Conservation (phyloP, 225 moss, liverwort and hornwort genomes). For the Rhytidiadelphus loreus region DNA sequence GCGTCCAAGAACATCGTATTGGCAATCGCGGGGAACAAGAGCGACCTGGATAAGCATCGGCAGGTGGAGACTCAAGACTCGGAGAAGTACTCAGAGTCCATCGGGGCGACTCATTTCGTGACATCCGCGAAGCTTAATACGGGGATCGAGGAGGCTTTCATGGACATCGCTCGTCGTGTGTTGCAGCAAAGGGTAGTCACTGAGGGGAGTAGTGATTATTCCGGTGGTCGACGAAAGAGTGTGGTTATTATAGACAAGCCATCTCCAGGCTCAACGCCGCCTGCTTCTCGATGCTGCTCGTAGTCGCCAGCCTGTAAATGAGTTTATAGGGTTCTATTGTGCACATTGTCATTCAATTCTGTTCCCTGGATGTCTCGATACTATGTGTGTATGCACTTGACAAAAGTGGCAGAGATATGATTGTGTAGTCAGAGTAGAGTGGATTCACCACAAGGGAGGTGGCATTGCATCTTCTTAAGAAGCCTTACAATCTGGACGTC, state of each 20-base stretch:
- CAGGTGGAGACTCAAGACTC: slow-evolving; percentile 67
- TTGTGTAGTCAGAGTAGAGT: background rate
- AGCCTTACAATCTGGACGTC: background rate
- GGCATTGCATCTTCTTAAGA: background rate
- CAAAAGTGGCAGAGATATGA: background rate
- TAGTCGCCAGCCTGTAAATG: slow-evolving; percentile 16
- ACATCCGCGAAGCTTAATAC: slow-evolving; percentile 82
- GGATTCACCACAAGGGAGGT: background rate
- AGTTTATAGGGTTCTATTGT: background rate
- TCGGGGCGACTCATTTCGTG: slow-evolving; percentile 84
- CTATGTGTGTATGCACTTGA: background rate
- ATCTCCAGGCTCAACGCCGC: slow-evolving; percentile 35
- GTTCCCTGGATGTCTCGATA: background rate
- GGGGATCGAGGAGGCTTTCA: slow-evolving; percentile 77
- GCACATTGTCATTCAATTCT: background rate
- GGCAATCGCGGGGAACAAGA: slow-evolving; percentile 88
- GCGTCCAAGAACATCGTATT: slow-evolving; percentile 81
- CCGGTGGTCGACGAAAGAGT: slow-evolving; percentile 53
- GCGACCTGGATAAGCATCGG: slow-evolving; percentile 83
- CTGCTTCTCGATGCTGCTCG: slow-evolving; percentile 78
- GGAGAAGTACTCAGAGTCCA: slow-evolving; percentile 83
- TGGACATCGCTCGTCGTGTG: slow-evolving; percentile 65
- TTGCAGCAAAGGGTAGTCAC: slow-evolving; percentile 33
- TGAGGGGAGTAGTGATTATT: slow-evolving; percentile 16
- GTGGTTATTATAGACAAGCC: slow-evolving; percentile 71